Percentiles rank a stretch among this genome's conserved stretches.
phyloP scores from a whole-genome alignment of 83 land plant genomes.

The Picea engelmannii region DNA sequence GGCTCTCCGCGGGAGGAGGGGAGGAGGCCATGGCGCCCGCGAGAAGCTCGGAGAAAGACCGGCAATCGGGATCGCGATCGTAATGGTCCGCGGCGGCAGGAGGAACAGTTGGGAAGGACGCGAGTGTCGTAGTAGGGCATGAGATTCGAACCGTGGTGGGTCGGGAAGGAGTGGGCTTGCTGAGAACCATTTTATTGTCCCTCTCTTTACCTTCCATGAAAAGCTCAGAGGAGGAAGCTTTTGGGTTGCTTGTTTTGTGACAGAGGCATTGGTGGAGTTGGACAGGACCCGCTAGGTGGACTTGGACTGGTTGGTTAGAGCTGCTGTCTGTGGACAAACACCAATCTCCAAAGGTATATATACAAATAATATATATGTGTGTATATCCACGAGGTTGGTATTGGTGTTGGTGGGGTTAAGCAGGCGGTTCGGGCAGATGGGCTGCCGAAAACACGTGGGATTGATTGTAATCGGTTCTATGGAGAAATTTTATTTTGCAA shows the following conservation, averaged over 20 bases:
- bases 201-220: slow-evolving; percentile 16
- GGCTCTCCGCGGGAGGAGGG: background rate
- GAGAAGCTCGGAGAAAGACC: slow-evolving; percentile 2
- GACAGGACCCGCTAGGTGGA: background rate
- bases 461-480: too few species aligned
- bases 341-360: too few species aligned
- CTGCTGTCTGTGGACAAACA: too few species aligned
- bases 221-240: background rate
- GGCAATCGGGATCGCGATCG: background rate
- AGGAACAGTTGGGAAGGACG: background rate
- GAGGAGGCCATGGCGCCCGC: slow-evolving; percentile 11
- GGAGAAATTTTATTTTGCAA: too few species aligned
- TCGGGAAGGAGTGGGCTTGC: slow-evolving; percentile 14
- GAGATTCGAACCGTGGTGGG: slow-evolving; percentile 1
- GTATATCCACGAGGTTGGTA: too few species aligned
- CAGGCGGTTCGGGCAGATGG: too few species aligned
- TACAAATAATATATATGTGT: too few species aligned
- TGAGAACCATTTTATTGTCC: background rate
- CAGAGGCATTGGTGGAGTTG: background rate
- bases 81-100: background rate
- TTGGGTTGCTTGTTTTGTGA: background rate
- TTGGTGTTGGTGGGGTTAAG: too few species aligned
- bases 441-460: too few species aligned
- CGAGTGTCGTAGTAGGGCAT: background rate
- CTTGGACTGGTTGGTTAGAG: slow-evolving; percentile 2